Evolutionary conservation across 2,329 filamentous ascomycete species (phyloP).

Genomic region (Herpotrichia juniperi): DNA sequence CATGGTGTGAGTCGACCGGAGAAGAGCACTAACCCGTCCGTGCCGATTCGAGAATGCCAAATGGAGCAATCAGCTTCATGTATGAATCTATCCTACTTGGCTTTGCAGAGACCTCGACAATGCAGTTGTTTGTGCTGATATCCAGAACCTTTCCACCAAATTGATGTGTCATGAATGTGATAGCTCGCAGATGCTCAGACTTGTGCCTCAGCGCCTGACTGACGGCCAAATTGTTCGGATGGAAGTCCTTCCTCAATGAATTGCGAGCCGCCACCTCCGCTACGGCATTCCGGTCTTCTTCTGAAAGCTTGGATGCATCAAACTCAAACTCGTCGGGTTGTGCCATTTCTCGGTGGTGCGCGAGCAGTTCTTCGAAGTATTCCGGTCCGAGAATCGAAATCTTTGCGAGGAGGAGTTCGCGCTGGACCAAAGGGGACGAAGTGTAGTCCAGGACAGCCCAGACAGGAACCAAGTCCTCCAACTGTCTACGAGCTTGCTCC

Average conservation of each 20-base stretch:
- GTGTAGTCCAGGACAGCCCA: slow-evolving; percentile 99
- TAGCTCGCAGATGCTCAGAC: slow-evolving; percentile 94
- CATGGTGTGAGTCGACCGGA: slow-evolving; percentile 10
- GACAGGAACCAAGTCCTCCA: slow-evolving; percentile 95
- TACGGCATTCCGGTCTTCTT: slow-evolving; percentile 36
- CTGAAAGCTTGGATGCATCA: slow-evolving; percentile 31
- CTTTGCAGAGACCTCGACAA: slow-evolving; percentile 96
- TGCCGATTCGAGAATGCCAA: slow-evolving; percentile 95
- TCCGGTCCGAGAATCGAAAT: slow-evolving; percentile 95
- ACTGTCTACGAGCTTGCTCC: slow-evolving; percentile 91
- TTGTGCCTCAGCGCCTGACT: slow-evolving; percentile 94
- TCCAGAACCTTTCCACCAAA: slow-evolving; percentile 97
- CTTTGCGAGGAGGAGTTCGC: slow-evolving; percentile 93
- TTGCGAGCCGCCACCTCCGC: slow-evolving; percentile 47
- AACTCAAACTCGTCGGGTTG: slow-evolving; percentile 45
- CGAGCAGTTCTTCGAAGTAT: slow-evolving; percentile 96
- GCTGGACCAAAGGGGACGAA: slow-evolving; percentile 87
- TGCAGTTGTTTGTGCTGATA: slow-evolving; percentile 98
- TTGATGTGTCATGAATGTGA: slow-evolving; percentile 96
- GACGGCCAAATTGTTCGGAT: slow-evolving; percentile 83
- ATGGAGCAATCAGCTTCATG: slow-evolving; percentile 92
- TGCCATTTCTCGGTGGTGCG: slow-evolving; percentile 92
- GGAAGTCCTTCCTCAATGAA: slow-evolving; percentile 70
- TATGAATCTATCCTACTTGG: slow-evolving; percentile 94
- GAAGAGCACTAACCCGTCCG: slow-evolving; percentile 69